These are phyloP conservation scores for Aquanectria penicillioides DNA, from an alignment of 2,329 filamentous ascomycete genomes.

Conservation along the genomic window DNA sequence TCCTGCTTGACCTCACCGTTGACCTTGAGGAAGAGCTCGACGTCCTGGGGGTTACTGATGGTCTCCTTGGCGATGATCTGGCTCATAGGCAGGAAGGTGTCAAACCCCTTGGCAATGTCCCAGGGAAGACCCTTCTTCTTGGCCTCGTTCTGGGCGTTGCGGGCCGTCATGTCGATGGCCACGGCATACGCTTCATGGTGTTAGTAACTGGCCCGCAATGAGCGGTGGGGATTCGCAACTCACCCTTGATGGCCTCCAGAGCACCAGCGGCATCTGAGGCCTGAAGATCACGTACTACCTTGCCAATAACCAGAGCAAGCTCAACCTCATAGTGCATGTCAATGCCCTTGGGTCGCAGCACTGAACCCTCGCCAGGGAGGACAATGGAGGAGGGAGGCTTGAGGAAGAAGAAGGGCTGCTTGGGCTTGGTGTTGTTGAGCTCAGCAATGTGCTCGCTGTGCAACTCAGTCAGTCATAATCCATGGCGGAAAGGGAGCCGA, in stretches of 20 bases:
- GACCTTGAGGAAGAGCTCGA: constrained; percentile 86
- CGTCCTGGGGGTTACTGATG: constrained; percentile 88
- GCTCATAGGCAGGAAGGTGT: constrained; percentile 93
- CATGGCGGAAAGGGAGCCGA: background rate
- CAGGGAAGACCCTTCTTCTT: constrained; percentile 96
- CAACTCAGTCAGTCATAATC: constrained; percentile 20
- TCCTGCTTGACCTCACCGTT: constrained; percentile 82
- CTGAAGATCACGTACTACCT: constrained; percentile 78
- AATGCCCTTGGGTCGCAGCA: constrained; percentile 84
- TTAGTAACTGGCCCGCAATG: constrained; percentile 12
- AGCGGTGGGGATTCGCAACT: constrained; percentile 32
- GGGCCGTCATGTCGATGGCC: constrained; percentile 96
- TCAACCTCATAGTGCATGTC: constrained; percentile 96
- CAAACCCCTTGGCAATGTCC: constrained; percentile 97
- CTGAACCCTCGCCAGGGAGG: constrained; percentile 78
- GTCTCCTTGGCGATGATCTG: constrained; percentile 80
- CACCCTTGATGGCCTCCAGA: constrained; percentile 83
- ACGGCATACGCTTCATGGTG: constrained; percentile 77
- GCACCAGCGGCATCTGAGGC: constrained; percentile 79
- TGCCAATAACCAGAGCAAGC: constrained; percentile 88
- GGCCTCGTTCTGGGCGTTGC: constrained; percentile 94
- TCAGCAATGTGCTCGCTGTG: constrained; percentile 90
- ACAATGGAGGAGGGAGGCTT: constrained; percentile 92
- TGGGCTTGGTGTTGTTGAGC: constrained; percentile 85
- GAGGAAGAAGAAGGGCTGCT: constrained; percentile 98